phyloP scores from a whole-genome alignment of 805 yeast species.

The Helenozyma baotianmanensis region DNA sequence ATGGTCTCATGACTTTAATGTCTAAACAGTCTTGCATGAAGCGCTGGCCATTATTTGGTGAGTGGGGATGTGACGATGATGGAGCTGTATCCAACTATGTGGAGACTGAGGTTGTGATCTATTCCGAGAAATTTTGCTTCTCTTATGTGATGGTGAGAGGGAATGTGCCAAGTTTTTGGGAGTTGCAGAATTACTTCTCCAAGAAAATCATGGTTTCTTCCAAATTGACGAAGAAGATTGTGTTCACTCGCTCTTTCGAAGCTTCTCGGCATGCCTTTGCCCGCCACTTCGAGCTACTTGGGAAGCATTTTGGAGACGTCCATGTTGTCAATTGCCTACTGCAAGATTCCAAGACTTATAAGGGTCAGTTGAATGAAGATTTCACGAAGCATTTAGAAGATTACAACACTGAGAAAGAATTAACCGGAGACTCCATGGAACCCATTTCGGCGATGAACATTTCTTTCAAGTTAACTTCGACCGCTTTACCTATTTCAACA shows the following conservation, averaged over 20 bases:
- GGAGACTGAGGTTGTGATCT: conserved; percentile 48
- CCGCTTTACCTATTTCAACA: conserved; percentile 29
- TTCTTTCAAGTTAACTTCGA: conserved; percentile 18
- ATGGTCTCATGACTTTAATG: conserved; percentile 43
- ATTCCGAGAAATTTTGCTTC: conserved; percentile 36
- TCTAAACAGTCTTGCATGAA: conserved; percentile 49
- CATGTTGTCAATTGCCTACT: conserved; percentile 48
- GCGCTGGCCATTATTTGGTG: conserved; percentile 49
- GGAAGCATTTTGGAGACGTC: conserved; percentile 46
- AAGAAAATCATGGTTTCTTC: conserved; percentile 30
- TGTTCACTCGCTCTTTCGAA: conserved; percentile 48
- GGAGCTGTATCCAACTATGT: conserved; percentile 50
- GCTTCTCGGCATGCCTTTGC: conserved; percentile 50
- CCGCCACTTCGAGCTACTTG: conserved; percentile 45
- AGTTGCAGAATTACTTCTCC: conserved; percentile 40
- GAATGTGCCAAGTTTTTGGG: conserved; percentile 55
- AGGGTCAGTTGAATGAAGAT: conserved; percentile 41
- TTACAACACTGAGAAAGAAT: conserved; percentile 7
- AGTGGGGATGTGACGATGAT: conserved; percentile 55
- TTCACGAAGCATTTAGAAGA: conserved; percentile 21
- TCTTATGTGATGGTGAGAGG: conserved; percentile 47
- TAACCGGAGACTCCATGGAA: neutral
- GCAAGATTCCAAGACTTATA: conserved; percentile 34
- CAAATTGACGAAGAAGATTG: conserved; percentile 35
- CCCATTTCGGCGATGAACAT: conserved; percentile 23